Evolutionary conservation across 805 yeast genomes (phyloP), one percentile per base, ranked within the genome.

Genomic region (Myxozyma sirexii): DNA sequence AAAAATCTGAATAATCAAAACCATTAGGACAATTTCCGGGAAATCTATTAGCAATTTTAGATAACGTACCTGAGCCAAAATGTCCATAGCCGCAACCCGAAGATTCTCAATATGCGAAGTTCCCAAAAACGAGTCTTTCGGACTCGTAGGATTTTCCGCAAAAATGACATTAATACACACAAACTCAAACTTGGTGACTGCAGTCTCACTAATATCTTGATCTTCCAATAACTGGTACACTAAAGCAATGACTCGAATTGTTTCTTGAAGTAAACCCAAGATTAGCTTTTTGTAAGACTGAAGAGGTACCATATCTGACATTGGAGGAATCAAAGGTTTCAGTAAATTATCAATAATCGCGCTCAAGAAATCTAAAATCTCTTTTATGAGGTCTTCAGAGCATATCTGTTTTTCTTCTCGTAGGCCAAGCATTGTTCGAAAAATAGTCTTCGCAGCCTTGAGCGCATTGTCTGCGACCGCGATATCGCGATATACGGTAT

Each of bases 131-230:
- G 73, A 63, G 2, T 57, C 56, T 45, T 65, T 68, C 15, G 70
- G 71, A 45, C 71, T 71, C 13, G 58, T 37, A 23, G 70, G 66
- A 1, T 61, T 56, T n/a, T 76, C 78, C 24, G 69, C 65, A 63
- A 82, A 84, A 0, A 85, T 68, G 0, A 79, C 65, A 33, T 70
- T 71, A 6, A 77, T 65, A 6, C 80, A 71, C 24, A 83, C 69
- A 65, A 83, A 87, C 60, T 86, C 89, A 29, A 88, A 66, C 62
- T 80, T 81, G 0, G 90, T 84, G 8, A 86, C 68, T 0, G 80
- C 67, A 2, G 74, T 76, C 41, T 87, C 92, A 55, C 83, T 82
- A 17, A 65, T 37, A 24, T 61, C 65, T 15, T 45, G 57, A n/a
- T 39, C 27, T 23, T 27, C 47, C 23, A 57, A 38, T 2, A 63